Base-by-base conservation (phyloP, 2,329 filamentous ascomycete species). In the Colletotrichum eleusines region DNA sequence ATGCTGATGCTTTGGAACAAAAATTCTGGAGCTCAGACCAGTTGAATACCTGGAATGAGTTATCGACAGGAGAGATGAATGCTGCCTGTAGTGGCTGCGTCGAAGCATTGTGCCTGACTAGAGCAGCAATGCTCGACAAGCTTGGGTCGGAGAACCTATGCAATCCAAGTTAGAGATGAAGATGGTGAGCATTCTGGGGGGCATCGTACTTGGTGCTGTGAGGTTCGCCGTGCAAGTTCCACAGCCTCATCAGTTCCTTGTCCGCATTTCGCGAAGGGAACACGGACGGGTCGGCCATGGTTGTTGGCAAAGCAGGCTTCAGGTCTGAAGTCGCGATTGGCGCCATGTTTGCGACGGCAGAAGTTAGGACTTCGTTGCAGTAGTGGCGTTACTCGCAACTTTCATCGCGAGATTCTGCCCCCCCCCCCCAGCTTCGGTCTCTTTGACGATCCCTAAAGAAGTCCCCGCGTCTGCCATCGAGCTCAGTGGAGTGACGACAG, bases 201-300 rank as follows among this genome's bases (percentile, higher is more conserved):
- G 16, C 33, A 12, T 42, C 9, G 3, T 53, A 63, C 60, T 38
- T 63, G 5, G 46, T 12, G 40, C 67, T 70, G n/a, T 70, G 67
- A 16, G 67, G 63, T 7, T 70, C 44, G 1, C 67, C 67, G 12
- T 70, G 63, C 20, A 66, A 26, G 20, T 61, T 46, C 67, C 67
- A 70, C 2, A 70, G 26, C n/a, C 38, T 20, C 14, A 6, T 31
- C 23, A 70, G 35, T 42, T 28, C 35, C 31, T 70, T 40, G 5
- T 70, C 67, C 18, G 67, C 55, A n/a, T 40, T 33, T 40, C 12
- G 33, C 5, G 67, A 31, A 20, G 67, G 67, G 42, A 54, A 66
- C 14, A 70, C 67, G 14, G 31, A 48, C 14, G 63, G 20, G n/a
- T 70, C 63, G 16, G 31, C 4, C 11, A 46, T 35, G 7, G 12